A percentile compares a stretch with the other conserved stretches of the same genome.
These are phyloP conservation scores for Tricholoma hemisulphureum DNA, from an alignment of 768 basidiomycete species.

Conservation along the genomic window DNA sequence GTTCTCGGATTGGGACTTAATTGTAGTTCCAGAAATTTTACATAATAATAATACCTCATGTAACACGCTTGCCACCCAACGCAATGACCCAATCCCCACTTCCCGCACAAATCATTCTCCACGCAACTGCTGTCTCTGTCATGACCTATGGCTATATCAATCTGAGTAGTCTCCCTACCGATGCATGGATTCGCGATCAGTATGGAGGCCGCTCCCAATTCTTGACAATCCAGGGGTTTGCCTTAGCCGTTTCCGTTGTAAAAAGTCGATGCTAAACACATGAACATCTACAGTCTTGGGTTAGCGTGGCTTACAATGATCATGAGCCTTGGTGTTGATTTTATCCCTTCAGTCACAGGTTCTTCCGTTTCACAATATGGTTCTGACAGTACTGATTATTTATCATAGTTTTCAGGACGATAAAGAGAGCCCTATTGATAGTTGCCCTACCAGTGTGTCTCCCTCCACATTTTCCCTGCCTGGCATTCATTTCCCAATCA, in stretches of 20 bases:
- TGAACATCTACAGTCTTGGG: slow-evolving; percentile 27
- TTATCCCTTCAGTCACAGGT: slow-evolving; percentile 33
- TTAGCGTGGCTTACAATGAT: slow-evolving; percentile 38
- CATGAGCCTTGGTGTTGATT: slow-evolving; percentile 30
- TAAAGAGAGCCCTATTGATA: slow-evolving; percentile 61
- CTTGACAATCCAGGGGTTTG: slow-evolving; percentile 77
- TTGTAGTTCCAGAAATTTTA: too few relatives aligned
- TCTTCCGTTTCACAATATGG: slow-evolving; percentile 7
- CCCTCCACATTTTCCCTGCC: neutral
- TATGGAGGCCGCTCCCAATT: slow-evolving; percentile 70
- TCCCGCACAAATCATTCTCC: slow-evolving; percentile 21
- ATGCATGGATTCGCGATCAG: slow-evolving; percentile 37
- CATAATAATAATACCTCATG: too few relatives aligned
- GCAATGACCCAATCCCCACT: neutral
- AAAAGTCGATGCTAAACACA: neutral
- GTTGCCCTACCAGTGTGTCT: slow-evolving; percentile 62
- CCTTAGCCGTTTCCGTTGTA: neutral
- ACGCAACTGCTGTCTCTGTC: slow-evolving; percentile 27
- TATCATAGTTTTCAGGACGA: slow-evolving; percentile 34
- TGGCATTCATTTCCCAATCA: neutral
- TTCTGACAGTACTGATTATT: neutral
- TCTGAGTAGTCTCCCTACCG: slow-evolving; percentile 25
- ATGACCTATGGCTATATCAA: slow-evolving; percentile 39
- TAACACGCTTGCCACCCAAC: neutral
- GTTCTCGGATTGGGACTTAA: too few relatives aligned